phyloP scores from a whole-genome alignment of 2,329 filamentous ascomycete species.

The Aspergillus quadricinctus region DNA sequence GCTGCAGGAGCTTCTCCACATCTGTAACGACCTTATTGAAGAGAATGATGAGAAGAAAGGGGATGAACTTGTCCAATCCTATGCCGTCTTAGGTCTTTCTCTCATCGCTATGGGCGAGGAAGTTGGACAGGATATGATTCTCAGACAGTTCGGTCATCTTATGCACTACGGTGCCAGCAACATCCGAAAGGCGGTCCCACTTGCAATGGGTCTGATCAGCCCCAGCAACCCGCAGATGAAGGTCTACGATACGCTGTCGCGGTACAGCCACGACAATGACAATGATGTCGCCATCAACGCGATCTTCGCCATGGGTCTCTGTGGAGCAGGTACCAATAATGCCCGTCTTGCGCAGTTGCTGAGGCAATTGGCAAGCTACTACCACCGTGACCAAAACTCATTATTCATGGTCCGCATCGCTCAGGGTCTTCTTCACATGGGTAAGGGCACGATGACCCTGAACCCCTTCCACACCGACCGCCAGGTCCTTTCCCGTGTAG shows the following conservation, averaged over 20 bases:
- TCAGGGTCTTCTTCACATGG: conserved; percentile 96
- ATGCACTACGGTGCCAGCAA: conserved; percentile 99
- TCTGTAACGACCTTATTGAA: conserved; percentile 96
- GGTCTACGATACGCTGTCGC: conserved; percentile 94
- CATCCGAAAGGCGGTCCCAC: conserved; percentile 89
- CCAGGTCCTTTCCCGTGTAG: conserved; percentile 87
- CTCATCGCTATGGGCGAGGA: conserved; percentile 98
- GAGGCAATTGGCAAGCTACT: conserved; percentile 93
- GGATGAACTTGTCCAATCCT: conserved; percentile 91
- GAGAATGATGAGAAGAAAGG: conserved; percentile 92
- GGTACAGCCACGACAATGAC: conserved; percentile 98
- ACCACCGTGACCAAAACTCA: conserved; percentile 92
- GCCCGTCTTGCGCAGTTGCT: conserved; percentile 91
- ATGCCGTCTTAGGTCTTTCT: conserved; percentile 89
- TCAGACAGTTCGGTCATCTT: conserved; percentile 93
- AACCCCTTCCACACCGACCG: conserved; percentile 99
- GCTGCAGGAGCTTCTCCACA: conserved; percentile 92
- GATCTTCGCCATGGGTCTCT: conserved; percentile 97
- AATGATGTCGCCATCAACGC: conserved; percentile 97
- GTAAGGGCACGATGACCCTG: conserved; percentile 92
- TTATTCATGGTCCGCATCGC: conserved; percentile 99
- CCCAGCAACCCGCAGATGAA: conserved; percentile 99
- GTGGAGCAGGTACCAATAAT: conserved; percentile 97
- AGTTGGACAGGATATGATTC: conserved; percentile 96
- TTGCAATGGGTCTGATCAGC: conserved; percentile 94